phyloP scores from a whole-genome alignment of 1,284 basidiomycete genomes.

The Moniliophthora roreri region DNA sequence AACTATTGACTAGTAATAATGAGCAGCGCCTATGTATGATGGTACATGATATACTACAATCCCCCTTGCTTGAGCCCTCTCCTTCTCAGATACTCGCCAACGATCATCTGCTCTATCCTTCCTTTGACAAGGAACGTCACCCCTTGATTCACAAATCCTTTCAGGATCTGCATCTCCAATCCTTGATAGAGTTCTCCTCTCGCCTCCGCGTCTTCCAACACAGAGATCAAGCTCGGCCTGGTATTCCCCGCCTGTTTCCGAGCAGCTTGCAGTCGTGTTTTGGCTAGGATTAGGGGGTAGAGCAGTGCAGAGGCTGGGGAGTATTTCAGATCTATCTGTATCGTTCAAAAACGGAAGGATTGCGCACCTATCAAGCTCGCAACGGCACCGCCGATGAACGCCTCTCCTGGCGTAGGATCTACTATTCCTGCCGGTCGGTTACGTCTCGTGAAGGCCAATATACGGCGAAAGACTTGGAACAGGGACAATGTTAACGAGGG shows the following conservation, averaged over 20 bases:
- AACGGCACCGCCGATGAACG: constrained; percentile 53
- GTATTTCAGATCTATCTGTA: background rate
- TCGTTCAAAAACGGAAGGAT: background rate
- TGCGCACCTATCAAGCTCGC: constrained; percentile 42
- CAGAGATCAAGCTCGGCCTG: constrained; percentile 22
- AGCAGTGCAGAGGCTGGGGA: constrained; percentile 40
- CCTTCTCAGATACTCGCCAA: constrained; percentile 31
- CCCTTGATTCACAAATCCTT: constrained; percentile 56
- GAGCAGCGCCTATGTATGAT: too few relatives aligned
- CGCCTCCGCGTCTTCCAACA: constrained; percentile 32
- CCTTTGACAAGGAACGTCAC: constrained; percentile 59
- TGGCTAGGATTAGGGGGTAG: constrained; percentile 58
- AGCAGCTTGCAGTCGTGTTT: constrained; percentile 50
- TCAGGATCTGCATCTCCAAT: constrained; percentile 49
- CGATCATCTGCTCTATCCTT: constrained; percentile 38
- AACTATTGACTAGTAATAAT: too few relatives aligned
- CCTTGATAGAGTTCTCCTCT: constrained; percentile 48
- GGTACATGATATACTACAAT: too few relatives aligned
- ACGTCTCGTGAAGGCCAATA: constrained; percentile 25
- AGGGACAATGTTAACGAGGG: constrained; percentile 55
- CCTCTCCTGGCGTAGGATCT: constrained; percentile 37
- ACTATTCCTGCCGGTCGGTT: constrained; percentile 4
- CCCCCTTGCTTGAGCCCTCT: background rate
- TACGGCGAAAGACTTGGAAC: constrained; percentile 49
- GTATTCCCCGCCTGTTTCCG: constrained; percentile 10